Evolutionary conservation across 306 rosid species (phyloP).

Genomic region (Malus asiatica): DNA sequence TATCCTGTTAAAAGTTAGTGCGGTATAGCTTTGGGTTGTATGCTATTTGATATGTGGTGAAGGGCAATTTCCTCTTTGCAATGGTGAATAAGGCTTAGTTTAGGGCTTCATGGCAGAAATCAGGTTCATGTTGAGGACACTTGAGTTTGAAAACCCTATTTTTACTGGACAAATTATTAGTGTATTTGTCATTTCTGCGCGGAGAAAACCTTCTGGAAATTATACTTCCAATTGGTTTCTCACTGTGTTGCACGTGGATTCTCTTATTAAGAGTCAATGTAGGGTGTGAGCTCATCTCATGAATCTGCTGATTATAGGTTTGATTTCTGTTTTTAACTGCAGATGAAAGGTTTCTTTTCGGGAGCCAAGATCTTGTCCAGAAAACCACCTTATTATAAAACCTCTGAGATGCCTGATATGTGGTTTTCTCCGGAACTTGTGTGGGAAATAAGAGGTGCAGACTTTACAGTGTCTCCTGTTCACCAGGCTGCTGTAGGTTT

Average conservation of each 20-base stretch:
- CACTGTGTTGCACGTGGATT: not conserved
- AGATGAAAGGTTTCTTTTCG: slow-evolving; percentile 76
- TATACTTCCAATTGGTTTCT: not conserved
- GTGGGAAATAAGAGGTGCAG: slow-evolving; percentile 91
- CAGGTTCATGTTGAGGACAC: not conserved
- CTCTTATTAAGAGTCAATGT: not conserved
- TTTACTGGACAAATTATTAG: not conserved
- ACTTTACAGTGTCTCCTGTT: slow-evolving; percentile 80
- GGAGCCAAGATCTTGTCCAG: slow-evolving; percentile 56
- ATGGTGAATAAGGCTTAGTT: not conserved
- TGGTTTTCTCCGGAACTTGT: slow-evolving; percentile 71
- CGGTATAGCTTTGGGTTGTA: not conserved
- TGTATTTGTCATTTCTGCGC: not conserved
- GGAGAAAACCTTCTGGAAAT: not conserved
- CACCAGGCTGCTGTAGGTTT: slow-evolving; percentile 82
- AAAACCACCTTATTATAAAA: slow-evolving; percentile 73
- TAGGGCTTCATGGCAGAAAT: not conserved
- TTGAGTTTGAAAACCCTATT: not conserved
- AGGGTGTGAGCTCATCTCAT: not conserved
- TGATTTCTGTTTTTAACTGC: slow-evolving; percentile 19
- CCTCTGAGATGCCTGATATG: slow-evolving; percentile 66
- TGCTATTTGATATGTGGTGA: not conserved
- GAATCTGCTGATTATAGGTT: not conserved
- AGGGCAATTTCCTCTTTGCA: not conserved
- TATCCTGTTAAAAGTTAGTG: not conserved